Evolutionary conservation across 306 rosid genomes (phyloP).

Genomic region (Prunus mira): DNA sequence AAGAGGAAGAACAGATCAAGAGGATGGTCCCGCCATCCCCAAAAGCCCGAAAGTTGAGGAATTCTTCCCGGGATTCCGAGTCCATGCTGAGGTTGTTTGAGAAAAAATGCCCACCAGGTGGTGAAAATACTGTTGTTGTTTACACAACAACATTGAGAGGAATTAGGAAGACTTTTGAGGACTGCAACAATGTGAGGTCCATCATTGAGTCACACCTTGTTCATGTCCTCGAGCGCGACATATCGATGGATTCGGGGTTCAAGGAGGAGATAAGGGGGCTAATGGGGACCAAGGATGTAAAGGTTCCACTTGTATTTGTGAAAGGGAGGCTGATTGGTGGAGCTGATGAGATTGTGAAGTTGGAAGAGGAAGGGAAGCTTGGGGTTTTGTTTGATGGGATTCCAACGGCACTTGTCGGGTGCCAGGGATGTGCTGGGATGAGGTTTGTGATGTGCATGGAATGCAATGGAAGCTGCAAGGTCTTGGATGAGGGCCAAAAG

Average conservation of each 20-base stretch:
- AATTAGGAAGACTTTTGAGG: conserved; percentile 88
- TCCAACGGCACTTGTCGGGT: conserved; percentile 44
- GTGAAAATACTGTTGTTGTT: conserved; percentile 60
- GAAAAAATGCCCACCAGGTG: conserved; percentile 65
- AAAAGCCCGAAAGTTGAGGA: conserved; percentile 29
- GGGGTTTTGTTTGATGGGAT: conserved; percentile 62
- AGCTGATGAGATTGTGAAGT: conserved; percentile 58
- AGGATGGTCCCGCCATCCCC: conserved; percentile 64
- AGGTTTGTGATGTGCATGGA: conserved; percentile 75
- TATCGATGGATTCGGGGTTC: conserved; percentile 93
- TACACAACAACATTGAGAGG: conserved; percentile 89
- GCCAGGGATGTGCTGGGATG: conserved; percentile 73
- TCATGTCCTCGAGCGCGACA: conserved; percentile 62
- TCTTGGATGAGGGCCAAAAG: conserved; percentile 50
- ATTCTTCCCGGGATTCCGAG: conserved; percentile 31
- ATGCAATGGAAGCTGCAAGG: conserved; percentile 90
- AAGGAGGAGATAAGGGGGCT: conserved; percentile 72
- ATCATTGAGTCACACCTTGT: conserved; percentile 60
- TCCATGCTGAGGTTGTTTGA: conserved; percentile 40
- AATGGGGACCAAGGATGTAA: conserved; percentile 59
- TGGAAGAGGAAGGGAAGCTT: conserved; percentile 85
- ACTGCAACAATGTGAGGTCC: conserved; percentile 70
- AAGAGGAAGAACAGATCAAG: conserved; percentile 80
- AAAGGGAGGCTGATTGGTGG: conserved; percentile 83
- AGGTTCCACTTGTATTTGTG: conserved; percentile 73